Percentiles rank a stretch among this genome's conserved stretches.
Conservation (phyloP, 2,329 filamentous ascomycete genomes). For the Fusarium zealandicum region DNA sequence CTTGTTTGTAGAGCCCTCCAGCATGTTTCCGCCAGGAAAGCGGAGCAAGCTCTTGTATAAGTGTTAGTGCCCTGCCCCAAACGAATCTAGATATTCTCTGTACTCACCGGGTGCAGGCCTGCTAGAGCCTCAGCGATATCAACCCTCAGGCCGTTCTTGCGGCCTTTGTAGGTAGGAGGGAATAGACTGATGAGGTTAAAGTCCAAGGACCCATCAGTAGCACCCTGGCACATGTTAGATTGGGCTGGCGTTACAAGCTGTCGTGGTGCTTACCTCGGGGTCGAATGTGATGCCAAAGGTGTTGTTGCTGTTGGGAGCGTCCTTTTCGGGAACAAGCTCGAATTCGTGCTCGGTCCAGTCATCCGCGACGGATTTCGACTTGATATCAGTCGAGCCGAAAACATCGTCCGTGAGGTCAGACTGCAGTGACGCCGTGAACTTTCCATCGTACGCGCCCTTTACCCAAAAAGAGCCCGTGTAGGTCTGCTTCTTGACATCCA, state of each 20-base stretch:
- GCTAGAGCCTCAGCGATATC: constrained; percentile 63
- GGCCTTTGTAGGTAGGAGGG: constrained; percentile 65
- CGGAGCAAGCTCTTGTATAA: constrained; percentile 60
- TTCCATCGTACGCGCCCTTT: constrained; percentile 55
- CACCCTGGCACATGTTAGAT: constrained; percentile 38
- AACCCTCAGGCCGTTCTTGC: constrained; percentile 63
- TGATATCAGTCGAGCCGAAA: constrained; percentile 56
- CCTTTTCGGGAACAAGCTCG: constrained; percentile 51
- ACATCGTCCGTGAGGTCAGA: constrained; percentile 54
- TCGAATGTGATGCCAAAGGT: constrained; percentile 64
- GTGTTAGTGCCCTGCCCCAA: fast-evolving
- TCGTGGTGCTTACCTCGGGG: constrained; percentile 25
- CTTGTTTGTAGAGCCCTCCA: constrained; percentile 55
- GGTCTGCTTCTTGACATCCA: constrained; percentile 56
- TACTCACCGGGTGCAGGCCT: constrained; percentile 56
- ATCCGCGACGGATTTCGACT: constrained; percentile 49
- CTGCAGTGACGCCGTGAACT: constrained; percentile 56
- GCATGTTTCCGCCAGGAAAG: constrained; percentile 71
- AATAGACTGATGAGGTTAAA: constrained; percentile 68
- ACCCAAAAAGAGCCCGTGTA: constrained; percentile 63
- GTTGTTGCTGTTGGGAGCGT: constrained; percentile 63
- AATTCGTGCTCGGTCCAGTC: constrained; percentile 62
- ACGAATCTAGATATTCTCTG: fast-evolving
- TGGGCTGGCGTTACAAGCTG: too few relatives aligned
- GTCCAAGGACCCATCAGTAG: constrained; percentile 54